Evolutionary conservation across 1,284 basidiomycete species (phyloP).

Genomic region (Sanguinoderma infundibulare): DNA sequence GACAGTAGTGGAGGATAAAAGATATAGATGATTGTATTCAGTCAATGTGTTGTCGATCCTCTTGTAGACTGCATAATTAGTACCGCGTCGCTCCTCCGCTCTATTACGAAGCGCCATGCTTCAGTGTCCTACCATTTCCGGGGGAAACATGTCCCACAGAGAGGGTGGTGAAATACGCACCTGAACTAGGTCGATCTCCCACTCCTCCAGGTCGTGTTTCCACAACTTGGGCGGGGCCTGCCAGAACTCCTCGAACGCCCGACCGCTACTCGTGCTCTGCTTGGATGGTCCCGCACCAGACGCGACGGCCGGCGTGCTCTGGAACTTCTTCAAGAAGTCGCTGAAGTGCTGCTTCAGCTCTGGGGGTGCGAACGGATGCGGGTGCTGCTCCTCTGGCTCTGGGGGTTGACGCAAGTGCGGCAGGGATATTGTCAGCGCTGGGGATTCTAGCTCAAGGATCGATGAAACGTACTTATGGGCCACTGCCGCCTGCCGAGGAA

Average conservation of each 20-base stretch:
- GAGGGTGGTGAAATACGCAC: constrained; percentile 48
- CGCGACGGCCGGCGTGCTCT: constrained; percentile 32
- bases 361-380: constrained; percentile 78
- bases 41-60: not conserved
- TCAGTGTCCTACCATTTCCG: not conserved
- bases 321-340: constrained; percentile 59
- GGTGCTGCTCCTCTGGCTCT: constrained; percentile 65
- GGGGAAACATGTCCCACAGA: not conserved
- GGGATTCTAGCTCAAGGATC: not conserved
- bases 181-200: constrained; percentile 81
- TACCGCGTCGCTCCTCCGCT: constrained; percentile 24
- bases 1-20: not conserved
- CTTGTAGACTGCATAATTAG: not conserved
- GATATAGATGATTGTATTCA: not conserved
- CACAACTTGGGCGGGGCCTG: constrained; percentile 77
- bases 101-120: not conserved
- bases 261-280: constrained; percentile 33
- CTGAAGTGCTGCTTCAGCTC: constrained; percentile 70
- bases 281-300: constrained; percentile 28
- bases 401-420: constrained; percentile 11
- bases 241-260: constrained; percentile 73
- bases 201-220: constrained; percentile 63
- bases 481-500: constrained; percentile 78
- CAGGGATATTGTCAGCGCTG: not conserved
- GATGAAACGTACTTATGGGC: constrained; percentile 52